Base-by-base conservation (phyloP, 2,329 filamentous ascomycete species). In the Samsoniella hepiali region DNA sequence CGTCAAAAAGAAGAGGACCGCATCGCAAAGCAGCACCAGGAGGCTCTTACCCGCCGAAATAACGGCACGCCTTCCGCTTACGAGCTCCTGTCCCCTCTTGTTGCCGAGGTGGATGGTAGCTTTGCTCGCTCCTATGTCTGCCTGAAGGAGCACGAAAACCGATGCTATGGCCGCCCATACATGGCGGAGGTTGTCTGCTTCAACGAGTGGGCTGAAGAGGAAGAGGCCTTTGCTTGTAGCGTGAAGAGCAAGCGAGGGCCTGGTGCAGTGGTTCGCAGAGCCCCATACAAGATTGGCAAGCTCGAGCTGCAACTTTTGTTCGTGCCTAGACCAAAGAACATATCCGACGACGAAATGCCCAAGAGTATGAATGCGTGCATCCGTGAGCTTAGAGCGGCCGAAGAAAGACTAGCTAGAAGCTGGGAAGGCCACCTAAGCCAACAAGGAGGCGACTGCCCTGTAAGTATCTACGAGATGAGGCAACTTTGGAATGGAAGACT, bases 331-430 rank as follows among this genome's bases (percentile, higher is more conserved):
- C 94, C 95, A 5, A 94, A 91, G 80, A 90, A 90, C 51, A 84
- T 88, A 36, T 88, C 87, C 57, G 95, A 98, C 67, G 93, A 97
- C 17, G 94, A 98, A 69, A 97, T 99, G 92, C 95, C 95, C 62
- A 98, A 98, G 87, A 97, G 93, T 80, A 97, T 99, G 93, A 96
- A 95, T 76, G 91, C 91, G 50, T 97, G 93, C 75, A 90, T 98
- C 69, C 86, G 95, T 22, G 95, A 98, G 79, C 88, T 99, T 78
- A 91, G 90, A 76, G 91, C 94, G 59, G 93, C 94, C 2, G 93
- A 97, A 74, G 90, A 91, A 74, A 84, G 91, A 66, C 85, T 90
- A 66, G 83, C 89, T 56, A 87, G 90, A 66, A 89, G 87, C 69
- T 96, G 86, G 82, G 94, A 99, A 76, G 94, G 95, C 36, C 88